Evolutionary conservation across 169 alveolate genomes (phyloP).

Genomic region (Hepatocystis sp.): DNA sequence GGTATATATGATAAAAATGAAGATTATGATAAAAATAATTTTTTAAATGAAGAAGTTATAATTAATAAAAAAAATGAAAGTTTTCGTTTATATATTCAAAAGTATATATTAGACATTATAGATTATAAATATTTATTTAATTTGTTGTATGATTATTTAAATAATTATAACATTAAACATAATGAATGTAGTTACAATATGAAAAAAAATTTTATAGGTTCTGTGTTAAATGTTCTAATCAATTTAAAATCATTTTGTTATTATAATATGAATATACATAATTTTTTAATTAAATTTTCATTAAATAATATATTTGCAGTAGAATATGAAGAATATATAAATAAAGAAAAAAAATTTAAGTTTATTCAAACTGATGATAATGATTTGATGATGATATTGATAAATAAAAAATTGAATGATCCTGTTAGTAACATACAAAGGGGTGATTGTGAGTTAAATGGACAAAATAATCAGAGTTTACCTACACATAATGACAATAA

Average conservation of each 20-base stretch:
- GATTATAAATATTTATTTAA: conserved; percentile 58
- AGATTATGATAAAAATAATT: conserved; percentile 6
- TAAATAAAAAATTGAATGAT: conserved; percentile 5
- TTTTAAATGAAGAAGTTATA: conserved; percentile 24
- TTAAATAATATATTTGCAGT: conserved; percentile 28
- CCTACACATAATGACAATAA: conserved; percentile 2
- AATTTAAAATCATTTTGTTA: conserved; percentile 45
- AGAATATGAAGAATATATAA: conserved; percentile 57
- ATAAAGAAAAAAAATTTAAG: conserved; percentile 6
- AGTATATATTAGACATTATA: conserved; percentile 37
- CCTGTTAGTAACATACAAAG: too few relatives aligned
- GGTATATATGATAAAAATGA: conserved; percentile 44
- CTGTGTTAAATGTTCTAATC: conserved; percentile 13
- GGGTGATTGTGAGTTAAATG: too few relatives aligned
- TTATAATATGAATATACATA: conserved; percentile 65
- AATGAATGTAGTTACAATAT: conserved; percentile 54
- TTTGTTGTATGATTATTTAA: conserved; percentile 47
- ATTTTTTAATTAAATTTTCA: conserved; percentile 40
- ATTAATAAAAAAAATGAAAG: conserved; percentile 58
- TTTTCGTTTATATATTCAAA: conserved; percentile 66
- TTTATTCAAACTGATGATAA: neutral
- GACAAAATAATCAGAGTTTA: too few relatives aligned
- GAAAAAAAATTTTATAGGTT: conserved; percentile 38
- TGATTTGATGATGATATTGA: neutral
- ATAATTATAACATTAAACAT: conserved; percentile 10